These are phyloP conservation scores for Boletus austroedulis DNA, from an alignment of 1,284 basidiomycete species.

Conservation along the genomic window DNA sequence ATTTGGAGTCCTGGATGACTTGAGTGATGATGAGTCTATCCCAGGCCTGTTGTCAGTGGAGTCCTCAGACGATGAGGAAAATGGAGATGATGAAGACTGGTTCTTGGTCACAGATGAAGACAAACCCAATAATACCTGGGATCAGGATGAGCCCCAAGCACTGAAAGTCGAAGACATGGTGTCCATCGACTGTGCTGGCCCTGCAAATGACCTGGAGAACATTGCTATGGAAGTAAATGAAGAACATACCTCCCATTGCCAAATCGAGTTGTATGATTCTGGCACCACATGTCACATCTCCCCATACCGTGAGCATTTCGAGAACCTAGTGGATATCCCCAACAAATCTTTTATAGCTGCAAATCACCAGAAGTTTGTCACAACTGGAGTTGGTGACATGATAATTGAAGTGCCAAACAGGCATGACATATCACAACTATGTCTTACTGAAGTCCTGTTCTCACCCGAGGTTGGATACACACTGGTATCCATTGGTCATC, in stretches of 20 bases:
- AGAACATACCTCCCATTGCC: too few relatives aligned
- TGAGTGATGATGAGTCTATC: too few relatives aligned
- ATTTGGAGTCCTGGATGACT: too few relatives aligned
- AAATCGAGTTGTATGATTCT: slow-evolving; percentile 38
- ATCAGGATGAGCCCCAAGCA: background rate
- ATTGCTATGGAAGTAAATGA: background rate
- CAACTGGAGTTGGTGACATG: slow-evolving; percentile 37
- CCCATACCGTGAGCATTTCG: slow-evolving; percentile 37
- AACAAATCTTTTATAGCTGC: slow-evolving; percentile 34
- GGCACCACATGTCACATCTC: slow-evolving; percentile 42
- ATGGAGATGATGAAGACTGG: background rate
- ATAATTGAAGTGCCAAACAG: slow-evolving; percentile 40
- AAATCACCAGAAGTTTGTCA: slow-evolving; percentile 37
- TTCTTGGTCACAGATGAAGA: background rate
- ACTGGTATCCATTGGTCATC: slow-evolving; percentile 36
- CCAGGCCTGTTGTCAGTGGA: too few relatives aligned
- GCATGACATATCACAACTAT: slow-evolving; percentile 21
- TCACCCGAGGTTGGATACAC: slow-evolving; percentile 37
- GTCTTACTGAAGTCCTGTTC: slow-evolving; percentile 38
- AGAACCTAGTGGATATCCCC: slow-evolving; percentile 29
- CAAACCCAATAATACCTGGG: background rate
- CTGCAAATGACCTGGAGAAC: background rate
- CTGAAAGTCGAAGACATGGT: background rate
- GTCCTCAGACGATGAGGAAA: background rate
- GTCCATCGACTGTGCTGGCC: background rate